These are phyloP conservation scores for Citrullus amarus DNA, from an alignment of 306 rosid species.

Conservation along the genomic window DNA sequence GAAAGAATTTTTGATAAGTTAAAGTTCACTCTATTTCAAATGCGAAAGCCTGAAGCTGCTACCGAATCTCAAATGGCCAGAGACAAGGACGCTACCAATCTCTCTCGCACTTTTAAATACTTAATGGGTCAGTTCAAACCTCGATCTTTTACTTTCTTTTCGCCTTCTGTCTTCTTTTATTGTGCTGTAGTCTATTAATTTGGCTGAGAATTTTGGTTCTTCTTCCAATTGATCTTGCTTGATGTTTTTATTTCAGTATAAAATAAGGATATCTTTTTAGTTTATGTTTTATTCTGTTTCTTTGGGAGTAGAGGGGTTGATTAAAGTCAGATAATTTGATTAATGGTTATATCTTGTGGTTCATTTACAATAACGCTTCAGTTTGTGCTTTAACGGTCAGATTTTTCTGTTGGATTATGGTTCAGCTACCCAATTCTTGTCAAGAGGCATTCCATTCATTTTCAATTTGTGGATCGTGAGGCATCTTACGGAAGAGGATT, in stretches of 20 bases:
- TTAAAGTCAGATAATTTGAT: neutral
- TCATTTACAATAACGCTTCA: neutral
- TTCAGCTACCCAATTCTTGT: constrained; percentile 86
- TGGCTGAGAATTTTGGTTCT: neutral
- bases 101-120: constrained; percentile 84
- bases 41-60: constrained; percentile 24
- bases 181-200: neutral
- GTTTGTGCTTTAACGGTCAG: neutral
- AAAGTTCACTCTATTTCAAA: neutral
- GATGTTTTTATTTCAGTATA: neutral
- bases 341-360: neutral
- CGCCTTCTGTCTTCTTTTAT: neutral
- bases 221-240: neutral
- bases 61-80: constrained; percentile 5
- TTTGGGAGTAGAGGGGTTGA: neutral
- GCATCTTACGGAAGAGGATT: constrained; percentile 77
- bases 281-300: neutral
- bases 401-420: neutral
- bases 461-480: constrained; percentile 91
- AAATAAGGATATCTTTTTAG: neutral
- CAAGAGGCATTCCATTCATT: constrained; percentile 86
- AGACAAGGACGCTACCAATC: constrained; percentile 31
- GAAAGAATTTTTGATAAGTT: neutral
- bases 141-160: neutral
- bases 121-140: constrained; percentile 41